These are phyloP conservation scores for Metschnikowia borealis DNA, from an alignment of 805 yeast genomes.

Conservation along the genomic window DNA sequence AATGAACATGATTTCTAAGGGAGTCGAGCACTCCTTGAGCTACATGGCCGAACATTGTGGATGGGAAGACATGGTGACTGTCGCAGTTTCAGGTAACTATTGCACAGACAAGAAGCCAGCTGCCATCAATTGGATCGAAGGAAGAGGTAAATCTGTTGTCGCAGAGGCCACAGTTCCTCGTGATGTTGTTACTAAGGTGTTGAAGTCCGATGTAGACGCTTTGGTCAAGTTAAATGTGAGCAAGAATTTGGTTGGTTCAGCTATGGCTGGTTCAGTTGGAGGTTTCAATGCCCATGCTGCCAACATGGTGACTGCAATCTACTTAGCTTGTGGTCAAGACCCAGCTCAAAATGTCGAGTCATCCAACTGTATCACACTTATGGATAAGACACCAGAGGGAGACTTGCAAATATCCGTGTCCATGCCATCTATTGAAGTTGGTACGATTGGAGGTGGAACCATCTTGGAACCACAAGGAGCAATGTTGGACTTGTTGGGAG, in stretches of 20 bases:
- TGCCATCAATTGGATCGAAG: conserved; percentile 98
- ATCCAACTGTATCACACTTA: conserved; percentile 93
- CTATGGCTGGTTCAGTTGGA: conserved; percentile 97
- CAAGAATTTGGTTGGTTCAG: conserved; percentile 92
- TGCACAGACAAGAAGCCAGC: conserved; percentile 98
- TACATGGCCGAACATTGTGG: conserved; percentile 86
- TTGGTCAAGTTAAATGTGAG: conserved; percentile 83
- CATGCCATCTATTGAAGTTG: conserved; percentile 98
- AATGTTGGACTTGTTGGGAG: conserved; percentile 91
- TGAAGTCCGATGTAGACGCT: conserved; percentile 90
- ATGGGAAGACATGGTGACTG: conserved; percentile 88
- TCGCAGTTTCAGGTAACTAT: conserved; percentile 94
- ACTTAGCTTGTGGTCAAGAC: conserved; percentile 95
- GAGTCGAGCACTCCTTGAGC: conserved; percentile 83
- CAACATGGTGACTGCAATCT: conserved; percentile 90
- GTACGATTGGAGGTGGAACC: conserved; percentile 99
- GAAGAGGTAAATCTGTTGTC: conserved; percentile 96
- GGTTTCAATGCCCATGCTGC: conserved; percentile 99
- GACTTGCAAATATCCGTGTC: conserved; percentile 84
- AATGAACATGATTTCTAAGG: conserved; percentile 99
- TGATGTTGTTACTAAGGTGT: conserved; percentile 71
- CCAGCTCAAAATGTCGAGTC: conserved; percentile 99
- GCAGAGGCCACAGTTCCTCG: conserved; percentile 92
- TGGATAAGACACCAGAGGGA: conserved; percentile 73
- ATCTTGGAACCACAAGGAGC: conserved; percentile 95